Evolutionary conservation across 306 rosid species (phyloP), one percentile per base, ranked within the genome.

Genomic region (Trifolium pratense): DNA sequence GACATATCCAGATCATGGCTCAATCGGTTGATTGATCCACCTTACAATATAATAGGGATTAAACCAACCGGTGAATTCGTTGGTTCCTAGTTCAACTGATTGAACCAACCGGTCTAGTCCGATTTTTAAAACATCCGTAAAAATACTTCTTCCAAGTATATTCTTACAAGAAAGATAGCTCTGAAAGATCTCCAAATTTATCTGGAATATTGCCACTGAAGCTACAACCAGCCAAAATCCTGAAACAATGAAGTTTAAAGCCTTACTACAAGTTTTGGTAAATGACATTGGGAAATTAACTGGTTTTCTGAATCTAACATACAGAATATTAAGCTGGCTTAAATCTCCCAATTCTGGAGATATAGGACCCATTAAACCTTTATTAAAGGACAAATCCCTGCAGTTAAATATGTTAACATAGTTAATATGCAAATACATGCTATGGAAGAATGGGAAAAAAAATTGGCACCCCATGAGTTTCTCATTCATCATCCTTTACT

Each of bases 151-250:
- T 5, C 18, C 11, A 23, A 63, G 34, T 52, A 48, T 49, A 16
- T 68, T 79, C 95, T 89, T 85, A 94, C 99, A 94, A 79, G 88
- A 91, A 94, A 52, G 92, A 76, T 68, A 94, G 85, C 57, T 87
- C 84, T 48, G 78, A 68, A 74, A 94, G 97, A 45, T 90, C 85
- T 26, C 99, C 99, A 81, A 94, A 31, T 71, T 84, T 88, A 68
- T 86, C 84, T 31, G 99, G 99, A 70, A 94, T 88, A 49, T 25
- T 81, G 51, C 99, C 96, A 81, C 81, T 90, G 83, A 94, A 94
- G 74, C 91, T 6, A 66, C 99, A 94, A 31, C 97, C 96, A 71
- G 97, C 96, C 79, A 94, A 88, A 78, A 91, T 90, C 86, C 99
- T 94, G 81, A 78, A 76, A 58, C 18, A 75, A 6, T n/a, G 39